These are phyloP conservation scores for Rhipidocladum racemiflorum DNA, from an alignment of 176 grass and related monocot species.

Conservation along the genomic window DNA sequence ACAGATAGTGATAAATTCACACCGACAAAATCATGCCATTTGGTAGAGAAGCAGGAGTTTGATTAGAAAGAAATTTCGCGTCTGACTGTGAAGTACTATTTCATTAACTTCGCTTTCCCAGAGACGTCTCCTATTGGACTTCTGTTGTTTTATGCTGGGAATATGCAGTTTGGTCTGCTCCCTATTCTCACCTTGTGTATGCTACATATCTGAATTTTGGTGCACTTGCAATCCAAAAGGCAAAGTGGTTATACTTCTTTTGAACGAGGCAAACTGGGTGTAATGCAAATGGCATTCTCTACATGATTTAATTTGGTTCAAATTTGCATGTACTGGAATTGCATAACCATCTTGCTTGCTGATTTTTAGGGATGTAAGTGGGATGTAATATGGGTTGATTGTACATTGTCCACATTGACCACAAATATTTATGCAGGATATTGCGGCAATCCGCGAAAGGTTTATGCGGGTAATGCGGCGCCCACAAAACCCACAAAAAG, in stretches of 20 bases:
- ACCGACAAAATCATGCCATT: background rate
- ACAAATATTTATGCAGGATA: no score
- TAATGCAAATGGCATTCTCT: background rate
- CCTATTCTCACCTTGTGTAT: no score
- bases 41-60: background rate
- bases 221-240: background rate
- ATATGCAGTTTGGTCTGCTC: background rate
- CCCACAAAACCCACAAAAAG: no score
- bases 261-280: background rate
- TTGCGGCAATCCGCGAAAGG: no score
- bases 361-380: no score
- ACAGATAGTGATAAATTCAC: background rate
- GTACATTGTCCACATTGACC: no score
- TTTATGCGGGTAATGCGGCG: no score
- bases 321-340: background rate
- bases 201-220: background rate
- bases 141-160: background rate
- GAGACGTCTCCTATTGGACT: slow-evolving; percentile 12
- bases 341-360: background rate
- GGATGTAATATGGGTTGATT: no score
- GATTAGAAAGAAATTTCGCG: background rate
- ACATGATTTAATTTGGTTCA: background rate
- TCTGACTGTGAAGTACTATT: slow-evolving; percentile 15
- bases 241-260: background rate
- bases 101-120: slow-evolving; percentile 4